Base-by-base conservation (phyloP, 495 filamentous ascomycete genomes). In the Daldinia grandis region DNA sequence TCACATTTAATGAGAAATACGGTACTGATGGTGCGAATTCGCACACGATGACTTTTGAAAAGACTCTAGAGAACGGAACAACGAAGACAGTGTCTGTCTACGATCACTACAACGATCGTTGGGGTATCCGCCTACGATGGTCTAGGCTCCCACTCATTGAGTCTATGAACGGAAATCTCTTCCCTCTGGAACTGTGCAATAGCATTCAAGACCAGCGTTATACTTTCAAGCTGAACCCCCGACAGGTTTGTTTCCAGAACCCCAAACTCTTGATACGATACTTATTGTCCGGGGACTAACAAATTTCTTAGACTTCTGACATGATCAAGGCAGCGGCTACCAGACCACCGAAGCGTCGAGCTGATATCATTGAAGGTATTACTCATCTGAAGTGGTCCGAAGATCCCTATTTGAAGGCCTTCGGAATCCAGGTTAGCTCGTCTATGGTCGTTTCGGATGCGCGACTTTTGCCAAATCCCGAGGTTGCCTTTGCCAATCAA, bases 311-410 rank as follows among this genome's bases (percentile, higher is more conserved):
- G 84, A 95, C 93, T 0, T 76, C 85, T 0, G 74, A 86, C 8
- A 98, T 99, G 95, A 97, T 99, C 79, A 93, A 90, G 75, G 93
- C 92, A 76, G 93, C 94, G 2, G 86, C 87, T 0, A 82, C 84
- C 58, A 84, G 87, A 2, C 95, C 95, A 0, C 44, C 66, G 0
- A 72, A 88, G 27, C 92, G 95, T 19, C 83, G 87, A 72, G 57
- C 71, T 0, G 83, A 89, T 14, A 91, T 98, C 58, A 67, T 84
- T 31, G 76, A 85, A n/a, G 90, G 90, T 21, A 85, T 96, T 19
- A 68, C 77, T 0, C 84, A 90, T 68, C 84, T 98, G 0, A 78
- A 89, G 27, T 95, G 93, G 87, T 67, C 66, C 0, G 74, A 85
- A 0, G 95, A 99, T 67, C 85, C 82, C 0, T 86, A 91, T 55